Evolutionary conservation across 73 alveolate genomes (phyloP).

Genomic region (Stentor coeruleus): DNA sequence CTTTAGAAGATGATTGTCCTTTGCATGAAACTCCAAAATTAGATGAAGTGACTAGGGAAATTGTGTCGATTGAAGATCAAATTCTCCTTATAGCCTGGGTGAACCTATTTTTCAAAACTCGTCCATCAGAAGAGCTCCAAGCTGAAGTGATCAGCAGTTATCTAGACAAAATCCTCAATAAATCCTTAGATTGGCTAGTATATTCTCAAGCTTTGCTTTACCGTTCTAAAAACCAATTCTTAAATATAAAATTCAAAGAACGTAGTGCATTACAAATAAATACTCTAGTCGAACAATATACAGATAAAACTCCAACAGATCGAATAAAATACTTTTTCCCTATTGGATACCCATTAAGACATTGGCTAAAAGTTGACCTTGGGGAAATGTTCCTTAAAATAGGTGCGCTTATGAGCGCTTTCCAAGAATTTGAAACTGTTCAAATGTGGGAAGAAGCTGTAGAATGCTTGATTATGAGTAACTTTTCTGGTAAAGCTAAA

Average conservation of each 20-base stretch:
- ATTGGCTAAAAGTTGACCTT: conserved; percentile 69
- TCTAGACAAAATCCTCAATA: conserved; percentile 75
- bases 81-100: conserved; percentile 77
- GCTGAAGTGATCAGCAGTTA: conserved; percentile 30
- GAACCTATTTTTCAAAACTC: conserved; percentile 70
- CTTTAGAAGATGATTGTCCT: conserved; percentile 77
- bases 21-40: conserved; percentile 81
- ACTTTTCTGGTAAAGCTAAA: conserved; percentile 49
- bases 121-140: conserved; percentile 84
- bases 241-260: conserved; percentile 81
- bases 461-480: conserved; percentile 77
- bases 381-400: conserved; percentile 84
- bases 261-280: conserved; percentile 84
- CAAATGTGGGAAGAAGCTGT: conserved; percentile 92
- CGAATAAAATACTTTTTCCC: conserved; percentile 63
- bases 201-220: conserved; percentile 76
- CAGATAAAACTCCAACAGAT: conserved; percentile 75
- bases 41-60: conserved; percentile 63
- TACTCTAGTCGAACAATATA: conserved; percentile 84
- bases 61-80: conserved; percentile 75
- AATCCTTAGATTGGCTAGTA: conserved; percentile 83
- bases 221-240: conserved; percentile 85
- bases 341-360: conserved; percentile 76
- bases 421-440: conserved; percentile 75
- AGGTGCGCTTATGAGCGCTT: conserved; percentile 90